Conservation (phyloP, 352 stramenopile genomes). For the Achlya hypogyna region DNA sequence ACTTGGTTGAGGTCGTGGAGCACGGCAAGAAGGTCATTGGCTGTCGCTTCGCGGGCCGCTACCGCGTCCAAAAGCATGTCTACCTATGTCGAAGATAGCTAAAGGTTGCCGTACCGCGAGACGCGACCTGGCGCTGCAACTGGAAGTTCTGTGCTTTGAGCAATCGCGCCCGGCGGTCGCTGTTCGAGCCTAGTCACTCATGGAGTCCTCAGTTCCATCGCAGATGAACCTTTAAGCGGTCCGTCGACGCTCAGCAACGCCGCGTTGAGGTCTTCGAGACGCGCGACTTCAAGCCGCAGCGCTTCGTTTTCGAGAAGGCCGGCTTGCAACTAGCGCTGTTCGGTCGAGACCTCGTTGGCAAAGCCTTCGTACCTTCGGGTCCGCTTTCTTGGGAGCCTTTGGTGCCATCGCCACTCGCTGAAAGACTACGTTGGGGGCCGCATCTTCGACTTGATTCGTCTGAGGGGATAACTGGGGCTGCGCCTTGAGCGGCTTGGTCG, state of each 20-base stretch:
- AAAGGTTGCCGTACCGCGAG: neutral
- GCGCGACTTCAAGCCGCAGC: neutral
- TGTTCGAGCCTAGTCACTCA: neutral
- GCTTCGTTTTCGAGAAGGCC: constrained; percentile 25
- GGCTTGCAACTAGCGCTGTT: constrained; percentile 23
- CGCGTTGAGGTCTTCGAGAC: neutral
- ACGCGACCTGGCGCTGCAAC: neutral
- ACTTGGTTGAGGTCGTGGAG: neutral
- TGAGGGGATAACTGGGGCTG: neutral
- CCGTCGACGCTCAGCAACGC: neutral
- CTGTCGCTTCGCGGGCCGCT: neutral
- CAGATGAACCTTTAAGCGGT: neutral
- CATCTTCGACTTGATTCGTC: neutral
- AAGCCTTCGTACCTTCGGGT: neutral
- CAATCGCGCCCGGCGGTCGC: neutral
- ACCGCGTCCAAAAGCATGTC: constrained; percentile 1
- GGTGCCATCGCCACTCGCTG: neutral
- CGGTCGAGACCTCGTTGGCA: too few relatives aligned
- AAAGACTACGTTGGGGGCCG: neutral
- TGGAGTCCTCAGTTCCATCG: neutral
- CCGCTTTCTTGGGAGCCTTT: neutral
- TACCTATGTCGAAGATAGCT: neutral
- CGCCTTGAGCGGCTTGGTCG: neutral
- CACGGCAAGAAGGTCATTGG: neutral
- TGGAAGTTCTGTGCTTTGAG: neutral